These are phyloP conservation scores for Xylaria sp. DNA, from an alignment of 2,329 filamentous ascomycete species.

Conservation along the genomic window DNA sequence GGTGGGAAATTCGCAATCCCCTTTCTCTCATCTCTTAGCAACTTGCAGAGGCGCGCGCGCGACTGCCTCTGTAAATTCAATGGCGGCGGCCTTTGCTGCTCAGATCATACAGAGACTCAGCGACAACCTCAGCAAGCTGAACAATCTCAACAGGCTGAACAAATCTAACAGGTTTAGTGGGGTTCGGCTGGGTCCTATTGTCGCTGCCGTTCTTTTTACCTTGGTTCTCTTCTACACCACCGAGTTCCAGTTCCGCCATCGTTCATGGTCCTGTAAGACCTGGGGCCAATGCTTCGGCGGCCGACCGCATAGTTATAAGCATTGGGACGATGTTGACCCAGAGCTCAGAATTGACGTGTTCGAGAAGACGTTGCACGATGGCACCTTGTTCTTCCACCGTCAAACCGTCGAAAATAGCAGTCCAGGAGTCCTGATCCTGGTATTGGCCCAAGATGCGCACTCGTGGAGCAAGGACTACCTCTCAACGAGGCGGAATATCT, in stretches of 20 bases:
- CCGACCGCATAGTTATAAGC: conserved; percentile 41
- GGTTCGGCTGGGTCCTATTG: conserved; percentile 34
- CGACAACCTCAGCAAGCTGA: not conserved
- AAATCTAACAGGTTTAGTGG: conserved; percentile 32
- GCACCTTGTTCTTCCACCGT: conserved; percentile 43
- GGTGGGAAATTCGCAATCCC: not conserved
- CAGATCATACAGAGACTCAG: conserved; percentile 25
- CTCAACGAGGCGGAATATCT: conserved; percentile 46
- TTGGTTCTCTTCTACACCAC: conserved; percentile 46
- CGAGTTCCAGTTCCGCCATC: conserved; percentile 43
- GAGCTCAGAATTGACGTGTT: conserved; percentile 37
- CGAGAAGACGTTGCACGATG: conserved; percentile 44
- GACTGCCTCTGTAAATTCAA: not conserved
- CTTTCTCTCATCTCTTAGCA: conserved; percentile 11
- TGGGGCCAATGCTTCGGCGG: conserved; percentile 42
- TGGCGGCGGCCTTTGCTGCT: conserved; percentile 2
- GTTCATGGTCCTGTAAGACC: conserved; percentile 48
- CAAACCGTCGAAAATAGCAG: conserved; percentile 38
- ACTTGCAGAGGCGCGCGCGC: not conserved
- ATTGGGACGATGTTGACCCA: conserved; percentile 42
- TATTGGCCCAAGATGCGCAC: conserved; percentile 44
- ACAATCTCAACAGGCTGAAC: conserved; percentile 17
- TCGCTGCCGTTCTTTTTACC: conserved; percentile 37
- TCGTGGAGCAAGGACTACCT: conserved; percentile 48
- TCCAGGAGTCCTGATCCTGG: conserved; percentile 45